Conservation (phyloP, 768 basidiomycete species). For the Serpula lacrymans region DNA sequence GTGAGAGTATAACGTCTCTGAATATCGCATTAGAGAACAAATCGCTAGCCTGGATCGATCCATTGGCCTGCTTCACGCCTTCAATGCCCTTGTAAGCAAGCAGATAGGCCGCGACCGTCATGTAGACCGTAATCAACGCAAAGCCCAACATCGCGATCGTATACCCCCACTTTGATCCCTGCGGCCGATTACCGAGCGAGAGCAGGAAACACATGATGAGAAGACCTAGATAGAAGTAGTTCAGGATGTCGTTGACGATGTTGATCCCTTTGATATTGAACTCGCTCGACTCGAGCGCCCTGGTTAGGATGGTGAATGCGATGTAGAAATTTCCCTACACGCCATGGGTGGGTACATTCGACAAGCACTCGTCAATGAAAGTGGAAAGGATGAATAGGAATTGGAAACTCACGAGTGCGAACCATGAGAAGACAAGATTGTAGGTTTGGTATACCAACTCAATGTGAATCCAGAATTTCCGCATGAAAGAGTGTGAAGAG, state of each 20-base stretch:
- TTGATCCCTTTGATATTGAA: conserved; percentile 63
- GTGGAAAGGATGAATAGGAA: neutral
- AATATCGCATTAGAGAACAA: conserved; percentile 80
- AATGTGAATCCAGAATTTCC: conserved; percentile 94
- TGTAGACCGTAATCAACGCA: conserved; percentile 89
- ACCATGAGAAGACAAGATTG: conserved; percentile 93
- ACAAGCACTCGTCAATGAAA: neutral
- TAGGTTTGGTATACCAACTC: conserved; percentile 90
- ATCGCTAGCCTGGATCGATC: conserved; percentile 48
- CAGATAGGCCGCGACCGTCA: conserved; percentile 83
- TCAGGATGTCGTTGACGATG: conserved; percentile 72
- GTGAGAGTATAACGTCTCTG: conserved; percentile 80
- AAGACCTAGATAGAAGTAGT: conserved; percentile 86
- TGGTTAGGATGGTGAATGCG: conserved; percentile 74
- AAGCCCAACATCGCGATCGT: conserved; percentile 85
- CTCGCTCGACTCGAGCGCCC: conserved; percentile 64
- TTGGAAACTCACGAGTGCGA: conserved; percentile 63
- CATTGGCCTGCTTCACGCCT: conserved; percentile 44
- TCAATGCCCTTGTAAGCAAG: conserved; percentile 81
- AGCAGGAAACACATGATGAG: conserved; percentile 86
- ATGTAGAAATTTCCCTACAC: conserved; percentile 86
- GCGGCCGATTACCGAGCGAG: conserved; percentile 86
- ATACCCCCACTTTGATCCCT: conserved; percentile 86
- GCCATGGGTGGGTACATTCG: neutral
- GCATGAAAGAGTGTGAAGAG: conserved; percentile 72